A percentile compares a stretch with the other conserved stretches of the same genome.
phyloP scores from a whole-genome alignment of 257 asterid species.

The Jacaranda copaia region DNA sequence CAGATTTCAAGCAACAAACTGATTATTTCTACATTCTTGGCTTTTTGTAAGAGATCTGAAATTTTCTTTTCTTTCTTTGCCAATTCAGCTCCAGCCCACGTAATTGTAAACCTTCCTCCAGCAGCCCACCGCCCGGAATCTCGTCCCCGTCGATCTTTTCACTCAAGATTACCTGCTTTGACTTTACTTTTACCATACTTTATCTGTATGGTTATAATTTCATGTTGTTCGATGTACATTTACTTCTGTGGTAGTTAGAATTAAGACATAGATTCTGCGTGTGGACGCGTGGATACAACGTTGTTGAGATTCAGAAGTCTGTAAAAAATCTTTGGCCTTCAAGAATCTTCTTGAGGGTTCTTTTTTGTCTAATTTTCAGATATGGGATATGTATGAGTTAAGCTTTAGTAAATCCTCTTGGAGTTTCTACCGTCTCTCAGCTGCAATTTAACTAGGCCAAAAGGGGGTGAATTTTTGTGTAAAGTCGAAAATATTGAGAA shows the following conservation, averaged over 20 bases:
- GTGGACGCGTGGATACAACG: constrained; percentile 41
- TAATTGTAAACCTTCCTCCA: constrained; percentile 23
- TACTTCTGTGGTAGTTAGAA: constrained; percentile 35
- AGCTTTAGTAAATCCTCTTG: constrained; percentile 37
- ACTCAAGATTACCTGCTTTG: constrained; percentile 40
- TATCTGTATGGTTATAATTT: constrained; percentile 4
- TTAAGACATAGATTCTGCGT: constrained; percentile 17
- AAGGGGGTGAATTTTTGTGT: not conserved
- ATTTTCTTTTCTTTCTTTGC: not conserved
- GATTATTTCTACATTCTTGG: constrained; percentile 34
- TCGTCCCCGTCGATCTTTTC: constrained; percentile 33
- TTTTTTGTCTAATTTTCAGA: constrained; percentile 24
- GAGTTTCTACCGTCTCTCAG: constrained; percentile 37
- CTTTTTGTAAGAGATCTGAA: constrained; percentile 41
- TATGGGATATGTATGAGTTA: constrained; percentile 35
- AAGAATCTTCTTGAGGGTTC: constrained; percentile 28
- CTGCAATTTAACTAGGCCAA: constrained; percentile 13
- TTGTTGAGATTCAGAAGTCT: constrained; percentile 28
- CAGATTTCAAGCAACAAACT: constrained; percentile 41
- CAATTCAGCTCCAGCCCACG: constrained; percentile 26
- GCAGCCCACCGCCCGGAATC: constrained; percentile 35
- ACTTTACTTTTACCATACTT: constrained; percentile 20
- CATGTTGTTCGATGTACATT: constrained; percentile 34
- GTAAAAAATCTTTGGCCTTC: constrained; percentile 18
- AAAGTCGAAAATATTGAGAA: constrained; percentile 64